Percentiles rank a stretch among this genome's conserved stretches.
These are phyloP conservation scores for Thalassiosira exigua DNA, from an alignment of 352 stramenopile species.

Conservation along the genomic window DNA sequence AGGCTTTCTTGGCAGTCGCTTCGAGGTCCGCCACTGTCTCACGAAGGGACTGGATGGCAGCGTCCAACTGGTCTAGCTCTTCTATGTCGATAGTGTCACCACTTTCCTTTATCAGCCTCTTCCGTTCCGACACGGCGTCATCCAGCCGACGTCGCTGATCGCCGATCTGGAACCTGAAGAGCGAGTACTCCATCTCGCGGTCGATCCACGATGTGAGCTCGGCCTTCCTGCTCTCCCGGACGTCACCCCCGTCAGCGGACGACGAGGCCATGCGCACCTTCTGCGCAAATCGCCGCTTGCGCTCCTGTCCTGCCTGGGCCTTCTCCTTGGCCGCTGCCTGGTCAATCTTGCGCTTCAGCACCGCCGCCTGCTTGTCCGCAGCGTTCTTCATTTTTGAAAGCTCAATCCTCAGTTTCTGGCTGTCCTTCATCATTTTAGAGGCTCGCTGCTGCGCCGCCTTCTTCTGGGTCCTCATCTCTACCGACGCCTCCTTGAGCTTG, in stretches of 20 bases:
- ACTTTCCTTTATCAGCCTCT: conserved; percentile 29
- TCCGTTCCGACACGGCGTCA: conserved; percentile 36
- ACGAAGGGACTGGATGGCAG: conserved; percentile 21
- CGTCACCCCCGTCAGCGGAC: conserved; percentile 14
- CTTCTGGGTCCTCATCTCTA: conserved; percentile 62
- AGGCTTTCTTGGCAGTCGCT: conserved; percentile 39
- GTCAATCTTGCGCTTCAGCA: conserved; percentile 65
- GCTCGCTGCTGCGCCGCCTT: conserved; percentile 65
- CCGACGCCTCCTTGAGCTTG: conserved; percentile 64
- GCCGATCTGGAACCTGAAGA: conserved; percentile 57
- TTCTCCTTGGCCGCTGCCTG: conserved; percentile 63
- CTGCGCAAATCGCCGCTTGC: conserved; percentile 41
- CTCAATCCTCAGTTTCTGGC: conserved; percentile 66
- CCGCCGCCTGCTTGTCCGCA: conserved; percentile 60
- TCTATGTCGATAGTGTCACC: conserved; percentile 20
- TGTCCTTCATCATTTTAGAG: conserved; percentile 62
- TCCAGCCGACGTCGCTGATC: conserved; percentile 48
- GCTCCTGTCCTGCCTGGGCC: conserved; percentile 41
- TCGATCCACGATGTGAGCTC: conserved; percentile 63
- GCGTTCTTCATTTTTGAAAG: conserved; percentile 63
- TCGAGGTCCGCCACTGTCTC: conserved; percentile 43
- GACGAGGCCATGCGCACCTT: conserved; percentile 39
- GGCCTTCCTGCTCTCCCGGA: conserved; percentile 44
- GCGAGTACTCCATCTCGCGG: conserved; percentile 56
- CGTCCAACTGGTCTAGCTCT: conserved; percentile 40